Conservation (phyloP, 2,329 filamentous ascomycete genomes). For the Didymella glomerata region DNA sequence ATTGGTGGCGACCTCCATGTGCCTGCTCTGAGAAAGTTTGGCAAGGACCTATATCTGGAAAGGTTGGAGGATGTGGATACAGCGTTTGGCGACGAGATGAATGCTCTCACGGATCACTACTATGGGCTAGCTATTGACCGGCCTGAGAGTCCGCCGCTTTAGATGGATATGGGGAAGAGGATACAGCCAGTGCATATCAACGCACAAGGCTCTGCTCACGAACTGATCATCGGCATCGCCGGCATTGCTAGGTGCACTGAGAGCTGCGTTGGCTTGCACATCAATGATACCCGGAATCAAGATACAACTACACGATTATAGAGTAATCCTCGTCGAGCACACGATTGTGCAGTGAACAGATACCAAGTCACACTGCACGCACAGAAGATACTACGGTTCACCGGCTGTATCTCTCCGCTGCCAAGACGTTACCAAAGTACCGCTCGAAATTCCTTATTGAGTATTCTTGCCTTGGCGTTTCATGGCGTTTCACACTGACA, state of each 20-base stretch:
- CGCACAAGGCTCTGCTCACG: neutral
- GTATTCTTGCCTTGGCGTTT: conserved; percentile 22
- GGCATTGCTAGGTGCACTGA: neutral
- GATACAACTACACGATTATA: neutral
- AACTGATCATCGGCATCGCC: neutral
- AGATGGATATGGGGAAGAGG: neutral
- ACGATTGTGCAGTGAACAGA: too few relatives aligned
- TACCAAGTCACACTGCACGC: neutral
- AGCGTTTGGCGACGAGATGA: conserved; percentile 46
- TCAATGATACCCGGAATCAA: neutral
- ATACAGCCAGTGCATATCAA: neutral
- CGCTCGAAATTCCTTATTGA: neutral
- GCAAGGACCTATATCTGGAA: conserved; percentile 20
- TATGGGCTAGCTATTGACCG: conserved; percentile 36
- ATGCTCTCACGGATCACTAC: conserved; percentile 49
- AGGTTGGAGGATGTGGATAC: conserved; percentile 23
- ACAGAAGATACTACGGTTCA: neutral
- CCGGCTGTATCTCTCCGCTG: neutral
- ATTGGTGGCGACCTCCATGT: conserved; percentile 12
- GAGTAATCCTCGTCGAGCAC: too few relatives aligned
- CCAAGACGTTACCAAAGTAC: neutral
- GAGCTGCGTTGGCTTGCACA: neutral
- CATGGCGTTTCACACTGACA: conserved; percentile 19
- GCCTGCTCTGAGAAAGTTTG: conserved; percentile 27
- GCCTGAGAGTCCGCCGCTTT: conserved; percentile 36